A percentile compares a stretch with the other conserved stretches of the same genome.
Evolutionary conservation across 202 grass and related monocot species (phyloP).

Genomic region (Saccharum hybrid): DNA sequence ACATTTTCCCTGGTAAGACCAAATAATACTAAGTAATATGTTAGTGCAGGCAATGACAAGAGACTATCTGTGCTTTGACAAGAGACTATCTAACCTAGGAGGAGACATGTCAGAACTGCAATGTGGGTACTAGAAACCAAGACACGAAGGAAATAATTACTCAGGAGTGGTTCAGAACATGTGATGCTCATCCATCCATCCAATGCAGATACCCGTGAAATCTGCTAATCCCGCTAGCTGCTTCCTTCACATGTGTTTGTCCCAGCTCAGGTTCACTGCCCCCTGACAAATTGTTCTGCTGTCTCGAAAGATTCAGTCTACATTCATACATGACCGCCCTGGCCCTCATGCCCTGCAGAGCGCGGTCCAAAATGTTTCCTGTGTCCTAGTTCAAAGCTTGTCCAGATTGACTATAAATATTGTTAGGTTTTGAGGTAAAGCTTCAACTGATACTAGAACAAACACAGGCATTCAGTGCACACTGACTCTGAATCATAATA

Average conservation of each 20-base stretch:
- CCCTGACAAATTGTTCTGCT: constrained; percentile 29
- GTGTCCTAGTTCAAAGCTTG: neutral
- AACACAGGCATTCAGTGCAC: neutral
- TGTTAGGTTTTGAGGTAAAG: neutral
- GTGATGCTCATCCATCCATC: neutral
- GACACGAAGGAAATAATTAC: neutral
- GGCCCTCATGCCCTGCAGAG: neutral
- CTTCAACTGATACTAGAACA: neutral
- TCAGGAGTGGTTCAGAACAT: neutral
- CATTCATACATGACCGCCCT: neutral
- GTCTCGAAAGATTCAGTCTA: constrained; percentile 36
- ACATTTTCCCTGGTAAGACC: too few relatives aligned
- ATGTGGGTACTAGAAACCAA: neutral
- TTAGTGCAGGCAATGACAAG: neutral
- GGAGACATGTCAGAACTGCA: neutral
- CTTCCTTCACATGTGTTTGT: constrained; percentile 33
- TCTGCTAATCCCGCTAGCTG: constrained; percentile 1
- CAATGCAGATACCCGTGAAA: constrained; percentile 31
- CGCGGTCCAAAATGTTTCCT: neutral
- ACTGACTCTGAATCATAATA: neutral
- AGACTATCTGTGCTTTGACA: neutral
- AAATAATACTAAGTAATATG: neutral
- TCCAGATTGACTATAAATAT: neutral
- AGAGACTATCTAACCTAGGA: neutral
- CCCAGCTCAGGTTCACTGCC: neutral